Percentiles rank a stretch among this genome's conserved stretches.
phyloP scores from a whole-genome alignment of 2,329 filamentous ascomycete species.

The Arthrobotrys conoides region DNA sequence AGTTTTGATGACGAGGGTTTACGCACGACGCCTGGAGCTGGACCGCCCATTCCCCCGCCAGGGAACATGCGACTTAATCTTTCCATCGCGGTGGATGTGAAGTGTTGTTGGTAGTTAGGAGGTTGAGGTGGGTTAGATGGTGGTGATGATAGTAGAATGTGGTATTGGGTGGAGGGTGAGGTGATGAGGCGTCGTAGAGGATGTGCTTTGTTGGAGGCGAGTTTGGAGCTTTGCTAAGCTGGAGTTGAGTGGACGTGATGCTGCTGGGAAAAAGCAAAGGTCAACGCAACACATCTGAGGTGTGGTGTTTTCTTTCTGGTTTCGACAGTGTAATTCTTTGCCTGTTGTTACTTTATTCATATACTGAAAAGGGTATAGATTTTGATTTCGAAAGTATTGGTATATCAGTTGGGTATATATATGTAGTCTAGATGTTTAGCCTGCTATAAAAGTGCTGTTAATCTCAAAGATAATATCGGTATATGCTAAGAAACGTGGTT shows the following conservation, averaged over 20 bases:
- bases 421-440: too few relatives aligned
- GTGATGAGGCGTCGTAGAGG: not conserved
- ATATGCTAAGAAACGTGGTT: too few relatives aligned
- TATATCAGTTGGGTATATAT: too few relatives aligned
- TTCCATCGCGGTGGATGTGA: conserved; percentile 76
- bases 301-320: conserved; percentile 16
- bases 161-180: conserved; percentile 1
- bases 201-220: conserved; percentile 22
- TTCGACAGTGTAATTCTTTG: too few relatives aligned
- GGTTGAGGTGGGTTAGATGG: conserved; percentile 62
- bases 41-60: conserved; percentile 75
- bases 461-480: too few relatives aligned
- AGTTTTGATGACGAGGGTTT: conserved; percentile 37
- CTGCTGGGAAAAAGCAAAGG: conserved; percentile 39
- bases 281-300: conserved; percentile 25
- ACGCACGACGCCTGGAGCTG: conserved; percentile 75
- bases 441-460: too few relatives aligned
- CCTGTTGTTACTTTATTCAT: too few relatives aligned
- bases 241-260: conserved; percentile 38
- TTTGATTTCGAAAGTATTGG: too few relatives aligned
- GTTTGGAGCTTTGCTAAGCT: conserved; percentile 35
- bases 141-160: not conserved
- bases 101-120: conserved; percentile 42
- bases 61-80: conserved; percentile 90
- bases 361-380: too few relatives aligned